Base-by-base conservation (phyloP, 495 filamentous ascomycete genomes). In the Penicillium malachiteum region DNA sequence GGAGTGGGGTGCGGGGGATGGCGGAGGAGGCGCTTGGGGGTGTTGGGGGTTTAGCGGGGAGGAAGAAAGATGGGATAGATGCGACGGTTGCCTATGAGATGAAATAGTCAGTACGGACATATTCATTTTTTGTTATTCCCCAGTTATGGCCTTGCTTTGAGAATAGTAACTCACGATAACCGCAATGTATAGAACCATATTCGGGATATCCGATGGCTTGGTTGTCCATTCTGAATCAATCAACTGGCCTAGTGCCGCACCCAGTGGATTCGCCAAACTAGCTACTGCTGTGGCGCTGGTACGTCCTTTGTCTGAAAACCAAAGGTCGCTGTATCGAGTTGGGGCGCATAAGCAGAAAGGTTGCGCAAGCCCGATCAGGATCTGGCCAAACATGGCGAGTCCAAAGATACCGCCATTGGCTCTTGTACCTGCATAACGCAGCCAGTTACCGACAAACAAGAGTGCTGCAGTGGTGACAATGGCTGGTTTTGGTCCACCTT, bases 261-360 rank as follows among this genome's bases (percentile, higher is more conserved):
- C 92, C 53, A 96, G 79, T 0, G 92, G 91, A 68, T 96, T 96
- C 1, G 92, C 88, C 44, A 97, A 71, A 33, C 84, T 91, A 12
- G 88, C 86, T 16, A 96, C 62, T 1, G 94, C 94, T 3, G 94
- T 98, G 13, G 94, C 93, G 45, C 87, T 86, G 12, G 93, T 89
- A 49, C 94, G 85, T 13, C 91, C 93, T 0, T 76, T 68, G 55
- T 90, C 86, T 0, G 90, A 89, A 72, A 98, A 98, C 94, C 94
- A 97, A 32, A 96, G 75, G 64, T 96, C 92, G 52, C 88, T 92
- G 65, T 96, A 98, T 51, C 91, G 80, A 3, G 94, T 92, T 0
- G 94, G 92, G 1, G 94, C 91, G 37, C 88, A 84, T 5, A 97
- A 83, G 33, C 96, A 91, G 71, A 97, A 97, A 0, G 94, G 92